Evolutionary conservation across 805 yeast species (phyloP), one percentile per base, ranked within the genome.

Genomic region (Wickerhamiella dianesei): DNA sequence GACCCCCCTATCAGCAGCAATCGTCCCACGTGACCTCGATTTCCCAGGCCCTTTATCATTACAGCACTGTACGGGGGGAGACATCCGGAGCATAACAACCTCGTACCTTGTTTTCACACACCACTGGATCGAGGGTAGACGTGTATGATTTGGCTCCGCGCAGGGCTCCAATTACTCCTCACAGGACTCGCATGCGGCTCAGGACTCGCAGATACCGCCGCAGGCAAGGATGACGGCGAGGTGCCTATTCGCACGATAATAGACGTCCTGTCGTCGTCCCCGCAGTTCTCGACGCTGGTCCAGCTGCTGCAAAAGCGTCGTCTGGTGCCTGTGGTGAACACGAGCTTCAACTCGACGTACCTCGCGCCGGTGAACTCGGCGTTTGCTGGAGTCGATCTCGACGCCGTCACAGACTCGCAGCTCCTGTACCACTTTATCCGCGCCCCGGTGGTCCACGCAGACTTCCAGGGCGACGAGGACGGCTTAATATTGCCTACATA

Each of bases 361-460:
- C 59, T 82, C 40, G 94, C 94, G 1, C 94, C 95, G 0, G 71
- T 80, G 8, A 85, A 85, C 61, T 77, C 80, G 54, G 95, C 95
- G 0, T 83, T 82, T 60, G 68, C 66, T 3, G 57, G 59, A 17
- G 37, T 46, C 13, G 48, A 52, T 41, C 44, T 32, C 13, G 42
- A 39, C 8, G 5, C 44, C 9, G 44, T 58, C 43, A 35, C 57
- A 9, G 21, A 44, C 3, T 58, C 56, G 18, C 53, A 51, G 35
- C 45, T 58, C 25, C 54, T 56, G 3, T 58, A 58, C 41, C 58
- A 73, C 53, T 50, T 66, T 3, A 58, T 73, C 35, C 51, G 57
- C 37, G 50, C 49, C 13, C 46, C 56, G 12, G 47, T 53, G 3
- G 21, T 25, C 6, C 35, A 51, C 39, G 48, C 29, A 9, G 50